Conservation (phyloP, 148 eudicot species). For the Rhododendron henanense region DNA sequence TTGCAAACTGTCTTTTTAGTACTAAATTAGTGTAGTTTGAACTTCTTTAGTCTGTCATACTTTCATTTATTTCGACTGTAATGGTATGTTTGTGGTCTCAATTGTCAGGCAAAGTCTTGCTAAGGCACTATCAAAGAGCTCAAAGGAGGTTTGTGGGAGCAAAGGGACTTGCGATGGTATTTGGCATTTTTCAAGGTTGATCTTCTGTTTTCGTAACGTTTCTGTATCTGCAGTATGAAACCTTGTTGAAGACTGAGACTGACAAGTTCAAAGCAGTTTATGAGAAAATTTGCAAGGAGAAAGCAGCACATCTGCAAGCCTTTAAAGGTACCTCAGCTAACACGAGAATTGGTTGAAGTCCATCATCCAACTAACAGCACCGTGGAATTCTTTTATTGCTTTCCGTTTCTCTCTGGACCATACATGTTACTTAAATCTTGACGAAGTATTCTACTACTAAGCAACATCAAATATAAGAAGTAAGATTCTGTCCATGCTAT, state of each 20-base stretch:
- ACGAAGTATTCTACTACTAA: neutral
- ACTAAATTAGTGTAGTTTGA: neutral
- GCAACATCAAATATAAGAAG: neutral
- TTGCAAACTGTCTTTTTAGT: neutral
- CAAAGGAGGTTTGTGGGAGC: slow-evolving; percentile 72
- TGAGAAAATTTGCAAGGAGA: slow-evolving; percentile 78
- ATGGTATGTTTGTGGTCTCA: neutral
- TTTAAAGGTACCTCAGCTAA: slow-evolving; percentile 53
- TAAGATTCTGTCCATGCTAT: neutral
- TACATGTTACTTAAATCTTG: neutral
- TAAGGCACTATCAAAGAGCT: slow-evolving; percentile 73
- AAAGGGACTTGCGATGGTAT: neutral
- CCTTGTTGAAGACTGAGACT: slow-evolving; percentile 63
- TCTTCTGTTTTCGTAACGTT: neutral
- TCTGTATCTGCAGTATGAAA: slow-evolving; percentile 73
- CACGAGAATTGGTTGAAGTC: neutral
- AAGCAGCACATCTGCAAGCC: slow-evolving; percentile 64
- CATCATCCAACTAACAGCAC: neutral
- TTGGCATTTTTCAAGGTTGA: neutral
- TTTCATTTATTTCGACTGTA: neutral
- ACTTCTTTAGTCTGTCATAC: neutral
- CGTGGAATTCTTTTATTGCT: neutral
- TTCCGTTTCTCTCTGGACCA: neutral
- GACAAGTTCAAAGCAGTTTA: slow-evolving; percentile 64
- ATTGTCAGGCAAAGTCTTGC: slow-evolving; percentile 67